A percentile compares a stretch with the other conserved stretches of the same genome.
Conservation (phyloP, 2,329 filamentous ascomycete genomes). For the Emmonsiellopsis sp. region DNA sequence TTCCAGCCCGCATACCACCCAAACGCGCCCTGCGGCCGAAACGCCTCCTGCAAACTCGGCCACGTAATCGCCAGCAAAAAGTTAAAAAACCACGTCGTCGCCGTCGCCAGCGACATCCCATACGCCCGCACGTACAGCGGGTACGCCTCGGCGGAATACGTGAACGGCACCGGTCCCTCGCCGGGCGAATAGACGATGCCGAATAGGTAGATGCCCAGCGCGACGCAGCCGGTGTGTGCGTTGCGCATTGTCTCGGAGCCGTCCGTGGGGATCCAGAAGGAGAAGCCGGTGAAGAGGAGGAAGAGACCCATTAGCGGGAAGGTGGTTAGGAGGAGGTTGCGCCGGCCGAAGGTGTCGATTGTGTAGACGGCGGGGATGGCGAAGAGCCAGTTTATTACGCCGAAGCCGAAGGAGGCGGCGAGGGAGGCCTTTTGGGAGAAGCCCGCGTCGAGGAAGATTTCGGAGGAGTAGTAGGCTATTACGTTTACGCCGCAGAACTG, state of each 20-base stretch:
- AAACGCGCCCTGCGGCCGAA: conserved; percentile 44
- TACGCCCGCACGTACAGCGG: conserved; percentile 53
- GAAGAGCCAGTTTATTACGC: conserved; percentile 56
- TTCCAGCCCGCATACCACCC: conserved; percentile 40
- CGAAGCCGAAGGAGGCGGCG: conserved; percentile 49
- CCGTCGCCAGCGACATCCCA: conserved; percentile 56
- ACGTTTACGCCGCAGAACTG: conserved; percentile 43
- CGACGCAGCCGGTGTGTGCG: conserved; percentile 32
- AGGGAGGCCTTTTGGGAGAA: conserved; percentile 44
- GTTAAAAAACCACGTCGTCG: conserved; percentile 52
- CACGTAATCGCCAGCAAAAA: conserved; percentile 44
- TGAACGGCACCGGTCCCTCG: conserved; percentile 56
- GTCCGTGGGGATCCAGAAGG: conserved; percentile 40
- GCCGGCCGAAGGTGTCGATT: conserved; percentile 59
- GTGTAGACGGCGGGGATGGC: conserved; percentile 55
- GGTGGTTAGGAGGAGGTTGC: conserved; percentile 53
- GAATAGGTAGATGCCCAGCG: conserved; percentile 36
- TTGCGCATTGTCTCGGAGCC: conserved; percentile 13
- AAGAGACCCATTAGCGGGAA: conserved; percentile 54
- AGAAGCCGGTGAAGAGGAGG: conserved; percentile 44
- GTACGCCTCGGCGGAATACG: conserved; percentile 58
- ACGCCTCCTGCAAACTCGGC: conserved; percentile 40
- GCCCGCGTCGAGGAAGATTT: conserved; percentile 48
- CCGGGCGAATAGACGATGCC: conserved; percentile 44
- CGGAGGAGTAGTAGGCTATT: conserved; percentile 52